phyloP scores from a whole-genome alignment of 768 basidiomycete genomes.

The Psilocybe sp. region DNA sequence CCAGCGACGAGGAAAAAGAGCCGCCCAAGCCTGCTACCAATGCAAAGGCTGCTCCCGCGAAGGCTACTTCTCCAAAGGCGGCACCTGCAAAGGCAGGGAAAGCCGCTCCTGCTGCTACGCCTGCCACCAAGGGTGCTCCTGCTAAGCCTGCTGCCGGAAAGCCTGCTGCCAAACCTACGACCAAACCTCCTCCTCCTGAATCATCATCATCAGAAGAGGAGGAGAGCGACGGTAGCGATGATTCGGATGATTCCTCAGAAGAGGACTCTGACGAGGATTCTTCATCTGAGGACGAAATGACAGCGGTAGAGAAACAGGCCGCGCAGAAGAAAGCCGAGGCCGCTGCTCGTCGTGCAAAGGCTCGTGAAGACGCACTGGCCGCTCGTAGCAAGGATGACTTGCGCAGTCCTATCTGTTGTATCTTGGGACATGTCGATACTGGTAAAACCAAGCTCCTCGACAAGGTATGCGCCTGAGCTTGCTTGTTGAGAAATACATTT shows the following conservation, averaged over 20 bases:
- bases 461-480: conserved; percentile 55
- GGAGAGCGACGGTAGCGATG: conserved; percentile 43
- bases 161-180: conserved; percentile 23
- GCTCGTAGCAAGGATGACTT: conserved; percentile 86
- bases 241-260: conserved; percentile 42
- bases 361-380: conserved; percentile 82
- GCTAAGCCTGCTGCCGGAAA: conserved; percentile 1
- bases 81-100: background rate
- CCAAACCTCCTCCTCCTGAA: conserved; percentile 27
- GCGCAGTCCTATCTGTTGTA: conserved; percentile 97
- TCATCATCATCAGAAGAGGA: conserved; percentile 38
- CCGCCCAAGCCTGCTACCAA: background rate
- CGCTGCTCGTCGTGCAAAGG: conserved; percentile 74
- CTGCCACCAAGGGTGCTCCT: background rate
- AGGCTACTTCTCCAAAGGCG: background rate
- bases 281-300: conserved; percentile 63
- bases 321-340: conserved; percentile 80
- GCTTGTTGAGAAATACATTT: background rate
- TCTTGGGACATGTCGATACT: conserved; percentile 98
- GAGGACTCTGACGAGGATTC: conserved; percentile 51
- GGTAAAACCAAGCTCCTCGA: conserved; percentile 98
- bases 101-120: conserved; percentile 4
- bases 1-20: conserved; percentile 42
- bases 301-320: conserved; percentile 61
- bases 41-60: conserved; percentile 8